Percentiles rank a stretch among this genome's conserved stretches.
phyloP scores from a whole-genome alignment of 1,284 basidiomycete genomes.

The Ustilago cynodontis region DNA sequence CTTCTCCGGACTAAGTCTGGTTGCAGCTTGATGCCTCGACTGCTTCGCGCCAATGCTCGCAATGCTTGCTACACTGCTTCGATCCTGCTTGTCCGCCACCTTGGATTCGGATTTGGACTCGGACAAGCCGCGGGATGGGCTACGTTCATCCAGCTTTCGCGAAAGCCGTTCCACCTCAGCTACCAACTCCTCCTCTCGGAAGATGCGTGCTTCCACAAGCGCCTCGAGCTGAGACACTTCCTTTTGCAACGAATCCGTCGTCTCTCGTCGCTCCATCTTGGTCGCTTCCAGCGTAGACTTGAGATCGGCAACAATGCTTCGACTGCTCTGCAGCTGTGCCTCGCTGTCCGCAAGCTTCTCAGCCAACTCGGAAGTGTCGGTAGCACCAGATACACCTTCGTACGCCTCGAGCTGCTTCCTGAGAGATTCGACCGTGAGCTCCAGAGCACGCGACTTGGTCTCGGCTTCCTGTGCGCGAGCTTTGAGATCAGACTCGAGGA shows the following conservation, averaged over 20 bases:
- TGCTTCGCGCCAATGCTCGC: not conserved
- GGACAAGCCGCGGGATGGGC: conserved; percentile 8
- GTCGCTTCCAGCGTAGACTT: conserved; percentile 63
- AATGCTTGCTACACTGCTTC: not conserved
- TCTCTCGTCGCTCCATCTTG: conserved; percentile 59
- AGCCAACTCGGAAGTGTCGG: conserved; percentile 56
- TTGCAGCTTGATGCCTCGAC: not conserved
- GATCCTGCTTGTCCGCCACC: not conserved
- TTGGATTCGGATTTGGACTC: not conserved
- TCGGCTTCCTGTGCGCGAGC: conserved; percentile 81
- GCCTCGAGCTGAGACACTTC: conserved; percentile 63
- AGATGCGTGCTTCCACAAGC: conserved; percentile 63
- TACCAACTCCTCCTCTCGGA: conserved; percentile 61
- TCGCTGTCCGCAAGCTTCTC: conserved; percentile 44
- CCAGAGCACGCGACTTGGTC: conserved; percentile 79
- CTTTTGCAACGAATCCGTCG: conserved; percentile 48
- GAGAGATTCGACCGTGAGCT: conserved; percentile 80
- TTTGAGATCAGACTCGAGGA: conserved; percentile 76
- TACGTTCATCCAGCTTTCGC: conserved; percentile 34
- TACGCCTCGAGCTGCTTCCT: conserved; percentile 73
- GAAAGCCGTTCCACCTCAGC: conserved; percentile 54
- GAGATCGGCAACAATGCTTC: conserved; percentile 70
- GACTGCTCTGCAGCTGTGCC: conserved; percentile 72
- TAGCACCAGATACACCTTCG: conserved; percentile 67
- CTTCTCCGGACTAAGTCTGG: not conserved